These are phyloP conservation scores for Suillus subalutaceus DNA, from an alignment of 768 basidiomycete species.

Conservation along the genomic window DNA sequence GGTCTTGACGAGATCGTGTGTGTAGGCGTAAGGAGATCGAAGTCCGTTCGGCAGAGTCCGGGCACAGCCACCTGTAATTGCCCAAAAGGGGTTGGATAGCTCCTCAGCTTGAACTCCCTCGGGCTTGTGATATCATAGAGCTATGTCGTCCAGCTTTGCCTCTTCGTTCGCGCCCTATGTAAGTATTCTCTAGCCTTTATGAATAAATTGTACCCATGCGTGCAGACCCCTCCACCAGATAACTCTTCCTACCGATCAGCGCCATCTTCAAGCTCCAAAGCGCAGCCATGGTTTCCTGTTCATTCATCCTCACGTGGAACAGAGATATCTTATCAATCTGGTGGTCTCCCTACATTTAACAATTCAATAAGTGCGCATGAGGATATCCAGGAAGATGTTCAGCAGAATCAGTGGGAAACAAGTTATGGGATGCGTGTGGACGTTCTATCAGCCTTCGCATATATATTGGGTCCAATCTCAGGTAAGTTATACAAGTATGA, in stretches of 20 bases:
- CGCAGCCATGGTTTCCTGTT: constrained; percentile 57
- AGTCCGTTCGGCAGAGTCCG: constrained; percentile 50
- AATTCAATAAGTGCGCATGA: constrained; percentile 44
- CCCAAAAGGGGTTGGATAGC: constrained; percentile 7
- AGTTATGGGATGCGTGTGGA: constrained; percentile 69
- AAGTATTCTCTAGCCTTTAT: constrained; percentile 19
- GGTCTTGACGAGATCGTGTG: constrained; percentile 29
- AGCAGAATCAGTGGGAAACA: constrained; percentile 70
- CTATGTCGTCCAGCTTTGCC: constrained; percentile 41
- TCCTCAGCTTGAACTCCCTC: not conserved
- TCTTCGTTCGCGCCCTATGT: constrained; percentile 68
- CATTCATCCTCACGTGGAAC: constrained; percentile 29
- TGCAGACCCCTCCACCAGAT: constrained; percentile 62
- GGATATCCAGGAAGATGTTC: constrained; percentile 40
- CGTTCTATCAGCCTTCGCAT: constrained; percentile 62
- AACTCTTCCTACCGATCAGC: constrained; percentile 39
- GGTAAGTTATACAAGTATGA: constrained; percentile 48
- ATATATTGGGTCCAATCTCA: constrained; percentile 70
- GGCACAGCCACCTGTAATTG: constrained; percentile 27
- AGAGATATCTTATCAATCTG: constrained; percentile 68
- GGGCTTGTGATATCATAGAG: constrained; percentile 28
- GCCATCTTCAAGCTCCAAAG: constrained; percentile 26
- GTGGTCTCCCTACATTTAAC: constrained; percentile 60
- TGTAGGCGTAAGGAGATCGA: constrained; percentile 21
- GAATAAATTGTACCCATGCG: constrained; percentile 8